These are phyloP conservation scores for Myrica gale DNA, from an alignment of 306 rosid species.

Conservation along the genomic window DNA sequence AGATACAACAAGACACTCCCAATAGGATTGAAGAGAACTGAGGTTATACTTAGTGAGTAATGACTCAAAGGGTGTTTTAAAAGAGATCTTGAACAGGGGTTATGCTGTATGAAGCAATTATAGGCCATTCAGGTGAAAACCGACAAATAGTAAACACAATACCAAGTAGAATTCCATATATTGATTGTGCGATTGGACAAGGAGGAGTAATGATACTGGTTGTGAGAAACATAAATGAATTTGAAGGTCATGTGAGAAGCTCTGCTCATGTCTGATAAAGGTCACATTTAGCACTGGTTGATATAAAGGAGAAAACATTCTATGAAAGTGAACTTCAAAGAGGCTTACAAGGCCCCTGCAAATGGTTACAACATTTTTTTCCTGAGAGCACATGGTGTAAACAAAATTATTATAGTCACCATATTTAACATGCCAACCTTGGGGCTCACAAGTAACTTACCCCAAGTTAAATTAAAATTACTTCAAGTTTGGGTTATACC, in stretches of 20 bases:
- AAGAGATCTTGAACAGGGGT: not conserved
- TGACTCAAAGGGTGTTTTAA: not conserved
- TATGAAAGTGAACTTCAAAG: not conserved
- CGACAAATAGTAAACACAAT: not conserved
- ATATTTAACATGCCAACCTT: not conserved
- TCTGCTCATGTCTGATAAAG: not conserved
- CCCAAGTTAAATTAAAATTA: not conserved
- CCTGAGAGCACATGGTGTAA: not conserved
- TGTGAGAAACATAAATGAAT: not conserved
- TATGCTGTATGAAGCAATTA: not conserved
- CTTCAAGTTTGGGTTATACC: not conserved
- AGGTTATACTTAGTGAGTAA: not conserved
- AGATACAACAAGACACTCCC: not conserved
- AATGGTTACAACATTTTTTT: not conserved
- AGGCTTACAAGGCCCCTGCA: not conserved
- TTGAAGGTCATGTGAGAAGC: not conserved
- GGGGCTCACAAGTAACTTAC: not conserved
- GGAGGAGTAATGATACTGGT: not conserved
- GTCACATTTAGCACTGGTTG: not conserved
- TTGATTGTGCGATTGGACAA: not conserved
- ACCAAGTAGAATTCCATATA: not conserved
- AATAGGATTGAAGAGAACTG: not conserved
- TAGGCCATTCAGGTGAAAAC: not conserved
- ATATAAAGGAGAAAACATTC: not conserved
- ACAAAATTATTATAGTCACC: not conserved